Percentiles rank a stretch among this genome's conserved stretches.
These are phyloP conservation scores for Sisymbrium altissimum DNA, from an alignment of 345 rosid genomes.

Conservation along the genomic window DNA sequence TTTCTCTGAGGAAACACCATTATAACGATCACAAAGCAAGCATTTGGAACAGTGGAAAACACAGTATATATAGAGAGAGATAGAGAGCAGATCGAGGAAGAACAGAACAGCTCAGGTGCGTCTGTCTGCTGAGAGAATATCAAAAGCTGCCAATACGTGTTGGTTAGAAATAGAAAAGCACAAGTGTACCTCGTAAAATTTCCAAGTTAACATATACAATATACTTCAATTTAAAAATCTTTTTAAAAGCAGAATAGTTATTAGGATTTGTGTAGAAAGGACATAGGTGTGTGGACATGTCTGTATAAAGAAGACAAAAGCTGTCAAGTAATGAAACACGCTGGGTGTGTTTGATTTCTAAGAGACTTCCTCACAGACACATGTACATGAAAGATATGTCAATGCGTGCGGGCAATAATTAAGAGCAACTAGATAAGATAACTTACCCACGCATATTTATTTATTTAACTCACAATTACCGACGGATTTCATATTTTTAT, in stretches of 20 bases:
- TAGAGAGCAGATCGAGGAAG: constrained; percentile 1
- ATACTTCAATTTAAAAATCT: too few relatives aligned
- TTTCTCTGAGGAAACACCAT: constrained; percentile 49
- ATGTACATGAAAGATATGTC: background rate
- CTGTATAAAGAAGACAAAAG: constrained; percentile 26
- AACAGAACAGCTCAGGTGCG: constrained; percentile 20
- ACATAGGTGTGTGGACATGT: constrained; percentile 25
- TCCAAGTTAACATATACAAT: background rate
- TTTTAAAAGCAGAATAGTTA: background rate
- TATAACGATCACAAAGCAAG: constrained; percentile 16
- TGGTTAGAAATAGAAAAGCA: background rate
- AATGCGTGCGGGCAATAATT: constrained; percentile 20
- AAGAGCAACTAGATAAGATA: background rate
- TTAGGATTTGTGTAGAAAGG: constrained; percentile 14
- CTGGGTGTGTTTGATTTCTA: constrained; percentile 4
- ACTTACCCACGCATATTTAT: too few relatives aligned
- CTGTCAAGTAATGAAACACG: constrained; percentile 21
- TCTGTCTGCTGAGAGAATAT: constrained; percentile 56
- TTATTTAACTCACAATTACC: too few relatives aligned
- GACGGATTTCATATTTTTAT: too few relatives aligned
- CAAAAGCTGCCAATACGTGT: constrained; percentile 56
- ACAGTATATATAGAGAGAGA: constrained; percentile 15
- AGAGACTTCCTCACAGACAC: background rate
- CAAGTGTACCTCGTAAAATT: background rate
- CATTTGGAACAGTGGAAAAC: background rate